These are phyloP conservation scores for Phialophora expanda DNA, from an alignment of 2,329 filamentous ascomycete genomes.

Conservation along the genomic window DNA sequence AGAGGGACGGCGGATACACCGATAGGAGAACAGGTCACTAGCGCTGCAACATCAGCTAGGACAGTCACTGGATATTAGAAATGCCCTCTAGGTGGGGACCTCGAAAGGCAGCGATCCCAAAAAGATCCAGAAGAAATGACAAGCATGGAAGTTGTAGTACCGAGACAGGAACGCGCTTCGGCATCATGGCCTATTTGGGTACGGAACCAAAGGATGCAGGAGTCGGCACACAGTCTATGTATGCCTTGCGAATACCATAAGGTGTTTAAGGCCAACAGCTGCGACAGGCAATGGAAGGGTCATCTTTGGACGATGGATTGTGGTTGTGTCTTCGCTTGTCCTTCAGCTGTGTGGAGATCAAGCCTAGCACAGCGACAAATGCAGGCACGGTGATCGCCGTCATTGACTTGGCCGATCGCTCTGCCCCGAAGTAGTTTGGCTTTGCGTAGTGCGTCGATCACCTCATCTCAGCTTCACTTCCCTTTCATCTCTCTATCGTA, in stretches of 20 bases:
- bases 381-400: not conserved
- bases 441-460: not conserved
- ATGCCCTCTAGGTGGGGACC: not conserved
- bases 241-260: no score
- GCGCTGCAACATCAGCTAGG: not conserved
- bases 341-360: not conserved
- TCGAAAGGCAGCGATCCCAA: not conserved
- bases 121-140: not conserved
- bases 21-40: not conserved
- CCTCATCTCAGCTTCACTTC: constrained; percentile 2
- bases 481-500: not conserved
- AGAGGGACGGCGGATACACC: not conserved
- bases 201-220: not conserved
- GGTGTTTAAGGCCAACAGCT: no score
- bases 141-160: not conserved
- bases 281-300: no score
- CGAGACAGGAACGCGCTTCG: not conserved
- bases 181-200: not conserved
- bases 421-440: constrained; percentile 2
- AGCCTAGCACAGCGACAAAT: not conserved
- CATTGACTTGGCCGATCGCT: not conserved
- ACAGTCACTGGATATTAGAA: not conserved
- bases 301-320: not conserved
- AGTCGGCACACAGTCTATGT: not conserved
- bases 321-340: not conserved